Conservation (phyloP, 768 basidiomycete species). For the Tulasnella sp. region DNA sequence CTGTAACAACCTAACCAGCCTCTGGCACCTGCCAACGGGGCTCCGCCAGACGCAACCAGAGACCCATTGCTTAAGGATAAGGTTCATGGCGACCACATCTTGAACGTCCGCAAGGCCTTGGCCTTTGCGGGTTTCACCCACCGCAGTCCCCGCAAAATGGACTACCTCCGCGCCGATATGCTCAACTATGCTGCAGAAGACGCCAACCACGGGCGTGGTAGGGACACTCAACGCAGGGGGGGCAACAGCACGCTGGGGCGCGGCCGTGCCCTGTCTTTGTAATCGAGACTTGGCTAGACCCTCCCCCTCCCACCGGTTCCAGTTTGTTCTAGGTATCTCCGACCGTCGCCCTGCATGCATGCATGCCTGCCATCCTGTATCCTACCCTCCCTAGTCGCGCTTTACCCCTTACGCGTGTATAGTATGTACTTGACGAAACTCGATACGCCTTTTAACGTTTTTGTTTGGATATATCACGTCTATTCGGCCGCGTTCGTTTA, state of each 20-base stretch:
- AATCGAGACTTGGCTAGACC: constrained; percentile 22
- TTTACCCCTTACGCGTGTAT: too few species aligned
- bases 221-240: constrained; percentile 47
- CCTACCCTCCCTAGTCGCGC: too few species aligned
- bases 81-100: constrained; percentile 70
- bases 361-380: too few species aligned
- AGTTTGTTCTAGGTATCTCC: too few species aligned
- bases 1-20: constrained; percentile 42
- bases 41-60: constrained; percentile 67
- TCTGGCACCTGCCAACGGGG: constrained; percentile 78
- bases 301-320: neutral
- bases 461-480: too few species aligned
- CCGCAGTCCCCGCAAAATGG: constrained; percentile 71
- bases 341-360: neutral
- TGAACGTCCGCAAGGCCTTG: constrained; percentile 80
- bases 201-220: constrained; percentile 36
- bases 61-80: constrained; percentile 83
- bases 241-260: constrained; percentile 51
- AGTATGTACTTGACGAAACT: too few species aligned
- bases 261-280: constrained; percentile 78
- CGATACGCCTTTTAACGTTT: too few species aligned
- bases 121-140: constrained; percentile 89
- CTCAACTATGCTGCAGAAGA: constrained; percentile 37
- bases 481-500: too few species aligned
- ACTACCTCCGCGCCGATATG: constrained; percentile 58